Evolutionary conservation across 345 rosid genomes (phyloP).

Genomic region (Populus simonii): DNA sequence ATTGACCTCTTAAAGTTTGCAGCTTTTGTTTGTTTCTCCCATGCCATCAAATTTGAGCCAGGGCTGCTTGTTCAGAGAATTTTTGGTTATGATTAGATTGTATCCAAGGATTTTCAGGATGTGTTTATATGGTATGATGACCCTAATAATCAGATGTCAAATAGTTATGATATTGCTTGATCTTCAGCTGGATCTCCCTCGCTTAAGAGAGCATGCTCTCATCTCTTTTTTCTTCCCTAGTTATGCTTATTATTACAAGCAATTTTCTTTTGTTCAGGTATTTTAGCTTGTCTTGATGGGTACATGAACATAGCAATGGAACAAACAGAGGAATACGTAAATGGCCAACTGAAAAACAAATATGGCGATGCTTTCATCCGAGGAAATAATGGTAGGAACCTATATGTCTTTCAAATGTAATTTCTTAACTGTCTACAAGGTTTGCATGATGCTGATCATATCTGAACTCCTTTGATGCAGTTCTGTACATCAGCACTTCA

Average conservation of each 20-base stretch:
- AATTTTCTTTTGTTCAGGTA: slow-evolving; percentile 42
- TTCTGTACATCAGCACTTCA: slow-evolving; percentile 87
- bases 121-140: not conserved
- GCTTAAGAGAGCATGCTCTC: not conserved
- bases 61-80: no score
- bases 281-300: slow-evolving; percentile 85
- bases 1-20: not conserved
- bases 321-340: slow-evolving; percentile 89
- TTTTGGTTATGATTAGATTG: no score
- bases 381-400: slow-evolving; percentile 71
- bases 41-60: no score
- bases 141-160: not conserved
- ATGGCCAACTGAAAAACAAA: slow-evolving; percentile 91
- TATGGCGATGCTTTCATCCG: slow-evolving; percentile 95
- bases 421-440: not conserved
- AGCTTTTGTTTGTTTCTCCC: no score
- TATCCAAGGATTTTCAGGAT: no score
- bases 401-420: not conserved
- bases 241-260: not conserved
- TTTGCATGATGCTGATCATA: not conserved
- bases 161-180: not conserved
- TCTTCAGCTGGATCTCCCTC: not conserved
- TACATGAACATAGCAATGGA: slow-evolving; percentile 99
- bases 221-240: not conserved
- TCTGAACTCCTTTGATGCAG: slow-evolving; percentile 41